Conservation (phyloP, 208 protist genomes). For the Blastocrithidia nonstop region DNA sequence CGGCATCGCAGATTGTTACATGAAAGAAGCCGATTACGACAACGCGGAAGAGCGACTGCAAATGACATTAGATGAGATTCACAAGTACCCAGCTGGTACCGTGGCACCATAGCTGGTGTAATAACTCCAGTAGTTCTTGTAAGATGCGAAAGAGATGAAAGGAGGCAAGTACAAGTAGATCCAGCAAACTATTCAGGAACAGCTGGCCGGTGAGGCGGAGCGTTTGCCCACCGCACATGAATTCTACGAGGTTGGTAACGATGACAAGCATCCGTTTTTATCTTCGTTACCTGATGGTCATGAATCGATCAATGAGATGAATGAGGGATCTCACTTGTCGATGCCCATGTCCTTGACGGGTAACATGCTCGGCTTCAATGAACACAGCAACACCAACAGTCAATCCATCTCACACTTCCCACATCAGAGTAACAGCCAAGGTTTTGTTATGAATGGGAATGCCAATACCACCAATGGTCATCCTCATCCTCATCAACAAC, state of each 20-base stretch:
- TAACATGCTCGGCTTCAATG: constrained; percentile 20
- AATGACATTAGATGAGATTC: constrained; percentile 36
- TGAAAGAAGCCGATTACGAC: constrained; percentile 75
- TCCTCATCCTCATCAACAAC: no score
- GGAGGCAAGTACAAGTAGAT: constrained; percentile 47
- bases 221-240: constrained; percentile 35
- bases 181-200: constrained; percentile 46
- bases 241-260: constrained; percentile 28
- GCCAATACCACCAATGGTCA: no score
- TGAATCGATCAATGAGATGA: constrained; percentile 8
- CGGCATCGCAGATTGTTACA: constrained; percentile 70
- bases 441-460: no score
- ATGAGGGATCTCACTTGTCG: constrained; percentile 40
- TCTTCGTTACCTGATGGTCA: constrained; percentile 34
- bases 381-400: constrained; percentile 52
- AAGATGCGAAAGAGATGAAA: constrained; percentile 68
- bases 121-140: constrained; percentile 57
- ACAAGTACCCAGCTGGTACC: constrained; percentile 25
- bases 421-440: constrained; percentile 30
- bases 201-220: constrained; percentile 49
- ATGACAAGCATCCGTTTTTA: constrained; percentile 39
- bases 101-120: constrained; percentile 29
- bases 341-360: constrained; percentile 56
- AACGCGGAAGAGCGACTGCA: constrained; percentile 54
- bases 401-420: constrained; percentile 70